Evolutionary conservation across 2,329 filamentous ascomycete genomes (phyloP), one percentile per base, ranked within the genome.

Genomic region (Xylariaceae sp.): DNA sequence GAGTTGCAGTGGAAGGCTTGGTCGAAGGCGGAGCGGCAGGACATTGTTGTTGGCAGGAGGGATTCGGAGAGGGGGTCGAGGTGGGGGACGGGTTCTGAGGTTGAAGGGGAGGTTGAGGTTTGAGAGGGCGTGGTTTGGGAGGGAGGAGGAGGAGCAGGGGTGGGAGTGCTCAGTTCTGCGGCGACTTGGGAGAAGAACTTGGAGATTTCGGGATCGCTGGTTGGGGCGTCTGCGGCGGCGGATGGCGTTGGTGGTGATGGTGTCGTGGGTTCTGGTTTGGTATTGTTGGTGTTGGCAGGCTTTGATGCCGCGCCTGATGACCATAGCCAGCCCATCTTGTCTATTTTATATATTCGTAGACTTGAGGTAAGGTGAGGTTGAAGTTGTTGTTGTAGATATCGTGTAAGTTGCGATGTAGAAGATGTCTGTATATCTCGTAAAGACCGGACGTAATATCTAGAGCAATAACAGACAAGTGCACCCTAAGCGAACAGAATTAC

Each of bases 1-100:
- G 88, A 91, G 72, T 94, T 90, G 82, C 94, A 99, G 80, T 93
- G 90, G 82, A 93, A 97, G 61, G 93, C 92, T 64, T 86, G 82
- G 78, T 99, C 94, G 77, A 99, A 97, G 67, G 92, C 88, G 62
- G 88, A 82, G 55, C 90, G 88, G 79, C 94, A 97, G 70, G 88
- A 92, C 88, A 97, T 94, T 55, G 82, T 85, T 48, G 86, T 86
- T 0, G 91, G 90, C 62, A 94, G 89, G 54, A 90, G 80, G 63
- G 86, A 84, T 65, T 90, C 85, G 66, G 86, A 82, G 60, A 88
- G 74, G 60, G 79, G 74, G 63, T 78, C 75, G 61, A 75, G 71
- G 58, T 63, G 64, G 53, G 48, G 23, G 4, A 15, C 9, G 6
- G 48, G 39, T 0, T 11, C 30, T 18, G 45, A 44, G 56, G 52